phyloP scores from a whole-genome alignment of 2,329 filamentous ascomycete species.

The Penicillium crustosum region DNA sequence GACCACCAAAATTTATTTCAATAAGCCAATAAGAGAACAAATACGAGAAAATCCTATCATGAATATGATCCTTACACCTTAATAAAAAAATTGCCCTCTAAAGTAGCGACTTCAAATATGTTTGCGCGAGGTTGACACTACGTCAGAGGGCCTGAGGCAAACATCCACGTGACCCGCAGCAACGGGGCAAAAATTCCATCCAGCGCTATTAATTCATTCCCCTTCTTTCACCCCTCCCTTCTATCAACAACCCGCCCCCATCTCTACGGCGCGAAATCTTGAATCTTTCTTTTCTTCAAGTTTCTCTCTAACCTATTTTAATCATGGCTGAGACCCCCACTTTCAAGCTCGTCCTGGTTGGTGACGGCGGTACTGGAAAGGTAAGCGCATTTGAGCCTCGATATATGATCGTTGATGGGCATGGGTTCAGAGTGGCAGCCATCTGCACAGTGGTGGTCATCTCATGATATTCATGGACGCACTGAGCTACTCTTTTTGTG shows the following conservation, averaged over 20 bases:
- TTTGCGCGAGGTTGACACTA: conserved; percentile 17
- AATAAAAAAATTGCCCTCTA: not conserved
- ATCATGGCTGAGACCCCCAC: conserved; percentile 72
- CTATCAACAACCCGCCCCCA: conserved; percentile 25
- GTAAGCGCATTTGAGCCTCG: conserved; percentile 54
- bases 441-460: not conserved
- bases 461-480: not conserved
- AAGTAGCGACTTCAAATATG: not conserved
- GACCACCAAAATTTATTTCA: not conserved
- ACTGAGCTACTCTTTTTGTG: not conserved
- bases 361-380: conserved; percentile 99
- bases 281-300: conserved; percentile 11
- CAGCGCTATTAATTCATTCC: conserved; percentile 25
- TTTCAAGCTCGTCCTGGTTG: conserved; percentile 99
- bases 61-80: not conserved
- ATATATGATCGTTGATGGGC: conserved; percentile 7
- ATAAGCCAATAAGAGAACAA: not conserved
- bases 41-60: not conserved
- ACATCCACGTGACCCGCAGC: conserved; percentile 21
- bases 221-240: conserved; percentile 32
- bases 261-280: conserved; percentile 23
- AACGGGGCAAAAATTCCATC: conserved; percentile 37
- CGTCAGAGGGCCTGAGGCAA: conserved; percentile 25
- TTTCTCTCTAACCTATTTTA: conserved; percentile 19
- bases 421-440: conserved; percentile 4